Conservation (phyloP, 2,329 filamentous ascomycete genomes). For the Penicillium sp. region DNA sequence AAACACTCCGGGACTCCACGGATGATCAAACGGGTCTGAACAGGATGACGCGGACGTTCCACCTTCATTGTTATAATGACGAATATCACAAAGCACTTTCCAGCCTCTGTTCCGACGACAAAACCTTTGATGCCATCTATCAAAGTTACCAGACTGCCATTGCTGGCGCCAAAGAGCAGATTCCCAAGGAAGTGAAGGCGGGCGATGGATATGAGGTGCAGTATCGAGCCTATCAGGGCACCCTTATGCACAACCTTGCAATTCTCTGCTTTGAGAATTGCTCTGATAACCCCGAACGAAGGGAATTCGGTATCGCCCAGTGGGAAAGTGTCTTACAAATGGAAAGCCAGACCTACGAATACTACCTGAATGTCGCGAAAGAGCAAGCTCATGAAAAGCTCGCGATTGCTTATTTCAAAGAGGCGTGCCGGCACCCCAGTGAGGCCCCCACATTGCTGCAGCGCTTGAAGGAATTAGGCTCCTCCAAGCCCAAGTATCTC, state of each 20-base stretch:
- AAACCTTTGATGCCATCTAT: not conserved
- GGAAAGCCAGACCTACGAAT: not conserved
- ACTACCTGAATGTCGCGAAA: not conserved
- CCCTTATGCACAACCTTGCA: conserved; percentile 11
- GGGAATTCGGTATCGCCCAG: conserved; percentile 8
- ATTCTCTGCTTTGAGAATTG: conserved; percentile 9
- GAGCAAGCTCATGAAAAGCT: not conserved
- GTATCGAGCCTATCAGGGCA: not conserved
- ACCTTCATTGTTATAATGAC: conserved; percentile 1
- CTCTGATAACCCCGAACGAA: not conserved
- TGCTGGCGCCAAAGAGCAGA: not conserved
- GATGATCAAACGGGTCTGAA: conserved; percentile 10
- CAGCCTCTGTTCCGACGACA: not conserved
- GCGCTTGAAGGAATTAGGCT: conserved; percentile 3
- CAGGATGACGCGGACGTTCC: conserved; percentile 9
- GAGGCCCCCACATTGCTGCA: conserved; percentile 2
- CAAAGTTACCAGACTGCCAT: conserved; percentile 12
- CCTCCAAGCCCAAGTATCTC: not conserved
- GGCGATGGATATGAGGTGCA: not conserved
- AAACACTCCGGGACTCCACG: conserved; percentile 14
- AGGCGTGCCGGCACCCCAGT: conserved; percentile 1
- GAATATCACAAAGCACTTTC: conserved; percentile 9
- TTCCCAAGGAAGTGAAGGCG: conserved; percentile 2
- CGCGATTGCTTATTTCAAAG: conserved; percentile 9
- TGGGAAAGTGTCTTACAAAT: conserved; percentile 12